A percentile compares a stretch with the other conserved stretches of the same genome.
phyloP scores from a whole-genome alignment of 805 yeast species.

The Clavispora phyllophila region DNA sequence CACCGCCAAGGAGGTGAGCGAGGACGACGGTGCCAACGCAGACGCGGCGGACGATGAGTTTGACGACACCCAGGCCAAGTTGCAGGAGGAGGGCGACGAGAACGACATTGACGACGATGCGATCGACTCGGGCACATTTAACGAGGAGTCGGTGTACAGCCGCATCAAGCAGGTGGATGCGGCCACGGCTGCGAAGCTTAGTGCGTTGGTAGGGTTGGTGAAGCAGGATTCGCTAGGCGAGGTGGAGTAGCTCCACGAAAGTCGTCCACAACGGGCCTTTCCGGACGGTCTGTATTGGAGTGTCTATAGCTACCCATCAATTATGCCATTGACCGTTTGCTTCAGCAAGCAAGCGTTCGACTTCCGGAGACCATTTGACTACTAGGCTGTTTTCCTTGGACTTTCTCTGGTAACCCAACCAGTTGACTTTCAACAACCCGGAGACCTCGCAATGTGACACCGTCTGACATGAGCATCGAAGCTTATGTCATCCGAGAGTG shows the following conservation, averaged over 20 bases:
- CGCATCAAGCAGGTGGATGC: conserved; percentile 35
- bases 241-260: background rate
- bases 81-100: conserved; percentile 6
- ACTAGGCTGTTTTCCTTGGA: too few species aligned
- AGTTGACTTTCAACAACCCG: too few species aligned
- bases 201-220: conserved; percentile 30
- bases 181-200: conserved; percentile 27
- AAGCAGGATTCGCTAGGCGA: conserved; percentile 26
- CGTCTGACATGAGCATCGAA: too few species aligned
- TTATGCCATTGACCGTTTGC: too few species aligned
- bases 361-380: too few species aligned
- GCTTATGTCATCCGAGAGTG: too few species aligned
- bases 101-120: conserved; percentile 15
- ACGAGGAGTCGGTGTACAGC: conserved; percentile 21
- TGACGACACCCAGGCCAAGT: conserved; percentile 13
- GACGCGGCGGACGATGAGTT: conserved; percentile 21
- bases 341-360: too few species aligned
- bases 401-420: too few species aligned
- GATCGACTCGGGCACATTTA: conserved; percentile 11
- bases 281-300: too few species aligned
- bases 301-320: too few species aligned
- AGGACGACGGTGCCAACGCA: conserved; percentile 10
- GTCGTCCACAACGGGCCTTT: too few species aligned
- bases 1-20: conserved; percentile 17
- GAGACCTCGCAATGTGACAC: too few species aligned